Base-by-base conservation (phyloP, 1,284 basidiomycete genomes). In the Cryptococcus jaspeensis region DNA sequence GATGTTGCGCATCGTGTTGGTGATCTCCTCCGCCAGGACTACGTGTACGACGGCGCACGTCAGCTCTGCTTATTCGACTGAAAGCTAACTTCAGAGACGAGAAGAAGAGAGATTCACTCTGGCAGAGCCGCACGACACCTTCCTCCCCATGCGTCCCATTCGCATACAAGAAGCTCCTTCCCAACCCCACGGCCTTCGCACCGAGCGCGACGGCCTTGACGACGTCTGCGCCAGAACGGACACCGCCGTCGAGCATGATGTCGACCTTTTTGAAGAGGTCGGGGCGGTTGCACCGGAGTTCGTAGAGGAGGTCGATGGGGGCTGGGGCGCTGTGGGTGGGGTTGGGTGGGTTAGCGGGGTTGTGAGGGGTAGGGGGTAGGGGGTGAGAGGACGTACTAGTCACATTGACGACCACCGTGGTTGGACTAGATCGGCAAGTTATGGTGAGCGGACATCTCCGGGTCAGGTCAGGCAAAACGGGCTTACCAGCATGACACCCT, bases 171-270 rank as follows among this genome's bases (percentile, higher is more conserved):
- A 83, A 81, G 9, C 81, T 78, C 23, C 83, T 71, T 0, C 83
- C 83, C 3, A 84, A 53, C 0, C 83, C 83, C 0, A 83, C 81
- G 1, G 79, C 83, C 58, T 79, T 83, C 0, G 83, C 83, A 12
- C 83, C 83, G 12, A 84, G 69, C 8, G 80, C 81, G 1, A 84
- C 67, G 3, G 82, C 82, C 67, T 84, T 84, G 57, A 84, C 75
- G n/a, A 84, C 81, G 55, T 82, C 81, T 0, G 81, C 80, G 18
- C 82, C 83, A 2, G 80, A 65, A 39, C 81, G 71, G 28, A 83
- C 78, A 15, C 83, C 83, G 2, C 83, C 82, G 57, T 84, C 83
- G 41, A 83, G 70, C 64, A 80, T 82, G 36, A 84, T 73, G 50
- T 84, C 82, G 55, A 81, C 62, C 65, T 79, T 76, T 23, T 76